Conservation (phyloP, 2,329 filamentous ascomycete species). For the Nigrospora osmanthi region DNA sequence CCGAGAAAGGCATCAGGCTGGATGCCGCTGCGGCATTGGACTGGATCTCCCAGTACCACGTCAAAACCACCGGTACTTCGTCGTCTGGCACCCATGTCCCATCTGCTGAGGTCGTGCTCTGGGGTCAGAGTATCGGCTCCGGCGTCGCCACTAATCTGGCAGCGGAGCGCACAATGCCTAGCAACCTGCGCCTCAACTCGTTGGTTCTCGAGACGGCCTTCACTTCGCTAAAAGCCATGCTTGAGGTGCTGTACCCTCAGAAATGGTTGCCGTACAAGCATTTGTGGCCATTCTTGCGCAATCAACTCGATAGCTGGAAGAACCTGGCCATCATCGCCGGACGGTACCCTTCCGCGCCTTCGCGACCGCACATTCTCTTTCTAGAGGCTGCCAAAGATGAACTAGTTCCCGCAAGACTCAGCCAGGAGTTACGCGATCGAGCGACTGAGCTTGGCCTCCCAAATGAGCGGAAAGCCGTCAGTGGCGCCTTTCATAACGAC, state of each 20-base stretch:
- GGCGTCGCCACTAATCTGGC: conserved; percentile 61
- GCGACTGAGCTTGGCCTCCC: conserved; percentile 39
- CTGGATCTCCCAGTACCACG: conserved; percentile 47
- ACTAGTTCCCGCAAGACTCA: conserved; percentile 46
- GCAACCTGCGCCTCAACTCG: conserved; percentile 32
- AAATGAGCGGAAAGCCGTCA: conserved; percentile 34
- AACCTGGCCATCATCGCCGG: conserved; percentile 38
- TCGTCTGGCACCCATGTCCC: conserved; percentile 1
- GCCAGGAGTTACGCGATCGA: conserved; percentile 33
- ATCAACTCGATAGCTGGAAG: conserved; percentile 45
- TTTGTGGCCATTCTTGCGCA: conserved; percentile 66
- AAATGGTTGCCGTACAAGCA: conserved; percentile 74
- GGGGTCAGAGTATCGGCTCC: conserved; percentile 72
- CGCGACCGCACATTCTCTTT: conserved; percentile 35
- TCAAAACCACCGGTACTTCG: too few species aligned
- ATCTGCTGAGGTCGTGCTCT: conserved; percentile 45
- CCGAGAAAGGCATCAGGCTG: conserved; percentile 60
- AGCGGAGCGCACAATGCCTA: conserved; percentile 26
- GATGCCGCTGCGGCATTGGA: conserved; percentile 58
- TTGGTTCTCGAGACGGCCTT: conserved; percentile 73
- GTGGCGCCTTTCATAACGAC: conserved; percentile 49
- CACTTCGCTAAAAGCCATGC: conserved; percentile 61
- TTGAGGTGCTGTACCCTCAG: conserved; percentile 66
- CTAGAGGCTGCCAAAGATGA: conserved; percentile 52
- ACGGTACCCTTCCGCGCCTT: conserved; percentile 12